These are phyloP conservation scores for Cladophialophora carrionii DNA, from an alignment of 2,329 filamentous ascomycete genomes.

Conservation along the genomic window DNA sequence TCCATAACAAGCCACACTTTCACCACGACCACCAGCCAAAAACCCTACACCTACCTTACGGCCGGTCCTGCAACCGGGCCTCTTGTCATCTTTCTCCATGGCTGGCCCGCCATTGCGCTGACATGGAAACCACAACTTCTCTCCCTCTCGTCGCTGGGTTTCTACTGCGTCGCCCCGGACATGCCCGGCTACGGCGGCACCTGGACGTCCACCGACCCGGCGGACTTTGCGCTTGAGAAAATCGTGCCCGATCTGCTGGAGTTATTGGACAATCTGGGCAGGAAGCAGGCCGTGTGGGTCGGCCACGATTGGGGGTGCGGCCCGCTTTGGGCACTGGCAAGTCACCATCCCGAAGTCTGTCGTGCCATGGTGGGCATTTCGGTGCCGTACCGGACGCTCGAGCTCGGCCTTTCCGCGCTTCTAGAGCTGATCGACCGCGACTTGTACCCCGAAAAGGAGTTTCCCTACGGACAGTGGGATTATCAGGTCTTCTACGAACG, in stretches of 20 bases:
- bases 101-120: slow-evolving; percentile 54
- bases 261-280: slow-evolving; percentile 23
- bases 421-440: slow-evolving; percentile 48
- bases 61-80: slow-evolving; percentile 23
- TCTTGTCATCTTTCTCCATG: slow-evolving; percentile 50
- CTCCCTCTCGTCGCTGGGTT: slow-evolving; percentile 46
- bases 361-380: slow-evolving; percentile 36
- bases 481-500: slow-evolving; percentile 31
- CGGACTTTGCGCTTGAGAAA: slow-evolving; percentile 25
- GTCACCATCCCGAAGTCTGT: slow-evolving; percentile 29
- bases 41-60: slow-evolving; percentile 27
- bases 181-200: slow-evolving; percentile 46
- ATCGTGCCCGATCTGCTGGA: slow-evolving; percentile 23
- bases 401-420: slow-evolving; percentile 47
- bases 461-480: slow-evolving; percentile 36
- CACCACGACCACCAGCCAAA: slow-evolving; percentile 11
- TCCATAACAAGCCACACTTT: slow-evolving; percentile 16
- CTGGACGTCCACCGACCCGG: slow-evolving; percentile 16
- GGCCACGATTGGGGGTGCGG: slow-evolving; percentile 36
- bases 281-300: slow-evolving; percentile 36
- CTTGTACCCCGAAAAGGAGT: slow-evolving; percentile 52
- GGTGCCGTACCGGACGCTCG: slow-evolving; percentile 50
- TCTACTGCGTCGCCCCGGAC: slow-evolving; percentile 49
- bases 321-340: slow-evolving; percentile 25
- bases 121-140: slow-evolving; percentile 52